Conservation (phyloP, 495 filamentous ascomycete species). For the Penicillium roqueforti region DNA sequence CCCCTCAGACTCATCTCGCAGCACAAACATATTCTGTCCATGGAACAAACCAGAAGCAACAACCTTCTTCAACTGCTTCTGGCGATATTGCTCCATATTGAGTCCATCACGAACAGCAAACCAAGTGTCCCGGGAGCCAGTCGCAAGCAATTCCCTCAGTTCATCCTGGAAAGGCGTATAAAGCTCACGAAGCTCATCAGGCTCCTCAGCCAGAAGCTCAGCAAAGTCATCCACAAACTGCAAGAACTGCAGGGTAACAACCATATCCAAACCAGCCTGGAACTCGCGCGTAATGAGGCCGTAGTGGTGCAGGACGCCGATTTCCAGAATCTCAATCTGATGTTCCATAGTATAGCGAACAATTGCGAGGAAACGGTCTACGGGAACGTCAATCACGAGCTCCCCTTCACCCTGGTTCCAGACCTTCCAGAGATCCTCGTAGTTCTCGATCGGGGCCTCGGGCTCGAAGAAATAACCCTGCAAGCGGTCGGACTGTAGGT, state of each 20-base stretch:
- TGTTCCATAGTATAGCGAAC: slow-evolving; percentile 7
- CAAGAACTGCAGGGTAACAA: slow-evolving; percentile 31
- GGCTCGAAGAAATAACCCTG: slow-evolving; percentile 30
- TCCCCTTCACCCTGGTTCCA: slow-evolving; percentile 32
- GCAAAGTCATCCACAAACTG: slow-evolving; percentile 35
- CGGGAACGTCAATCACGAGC: slow-evolving; percentile 14
- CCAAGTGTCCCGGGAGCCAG: slow-evolving; percentile 33
- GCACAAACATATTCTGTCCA: neutral
- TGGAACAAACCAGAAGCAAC: slow-evolving; percentile 5
- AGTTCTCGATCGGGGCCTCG: slow-evolving; percentile 19
- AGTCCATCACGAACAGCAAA: slow-evolving; percentile 21
- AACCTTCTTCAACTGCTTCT: neutral
- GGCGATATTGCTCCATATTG: slow-evolving; percentile 13
- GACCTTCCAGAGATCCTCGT: slow-evolving; percentile 23
- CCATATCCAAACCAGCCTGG: slow-evolving; percentile 31
- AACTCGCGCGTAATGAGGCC: slow-evolving; percentile 8
- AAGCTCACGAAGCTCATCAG: slow-evolving; percentile 8
- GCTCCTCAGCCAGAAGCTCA: slow-evolving; percentile 22
- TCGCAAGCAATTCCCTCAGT: slow-evolving; percentile 26
- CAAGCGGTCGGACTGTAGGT: slow-evolving; percentile 20
- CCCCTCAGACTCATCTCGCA: neutral
- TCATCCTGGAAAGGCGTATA: slow-evolving; percentile 19
- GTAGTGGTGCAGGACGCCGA: slow-evolving; percentile 16
- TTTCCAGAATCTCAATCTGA: slow-evolving; percentile 2
- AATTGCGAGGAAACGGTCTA: slow-evolving; percentile 13